Conservation (phyloP, 805 yeast species). For the Nakazawaea wyomingensis region DNA sequence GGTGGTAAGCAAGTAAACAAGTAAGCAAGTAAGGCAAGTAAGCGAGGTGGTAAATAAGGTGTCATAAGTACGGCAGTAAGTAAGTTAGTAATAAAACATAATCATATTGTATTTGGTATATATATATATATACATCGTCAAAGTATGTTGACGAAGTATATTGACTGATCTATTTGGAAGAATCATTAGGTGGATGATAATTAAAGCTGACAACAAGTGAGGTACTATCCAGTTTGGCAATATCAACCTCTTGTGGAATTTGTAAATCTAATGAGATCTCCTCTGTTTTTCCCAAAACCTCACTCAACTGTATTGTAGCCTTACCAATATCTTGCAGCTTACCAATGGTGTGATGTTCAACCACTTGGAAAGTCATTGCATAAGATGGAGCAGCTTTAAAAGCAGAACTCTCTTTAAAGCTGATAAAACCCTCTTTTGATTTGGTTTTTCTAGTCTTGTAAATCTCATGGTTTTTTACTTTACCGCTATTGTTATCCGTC, state of each 20-base stretch:
- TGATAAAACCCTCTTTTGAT: slow-evolving; percentile 37
- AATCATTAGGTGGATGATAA: no score
- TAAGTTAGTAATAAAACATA: no score
- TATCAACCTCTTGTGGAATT: slow-evolving; percentile 27
- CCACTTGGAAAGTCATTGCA: slow-evolving; percentile 52
- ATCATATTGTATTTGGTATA: no score
- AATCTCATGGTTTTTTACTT: slow-evolving; percentile 44
- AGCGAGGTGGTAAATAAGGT: no score
- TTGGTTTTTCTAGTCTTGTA: slow-evolving; percentile 61
- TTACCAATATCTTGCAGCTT: slow-evolving; percentile 61
- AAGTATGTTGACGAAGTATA: no score
- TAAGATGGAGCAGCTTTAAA: slow-evolving; percentile 66
- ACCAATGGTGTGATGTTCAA: slow-evolving; percentile 69
- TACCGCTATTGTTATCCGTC: no score
- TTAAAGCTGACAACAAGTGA: slow-evolving; percentile 30
- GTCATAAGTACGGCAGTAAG: slow-evolving; percentile 4
- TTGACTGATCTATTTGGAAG: no score
- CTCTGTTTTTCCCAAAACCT: slow-evolving; percentile 41
- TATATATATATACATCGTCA: no score
- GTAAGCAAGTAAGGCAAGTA: no score
- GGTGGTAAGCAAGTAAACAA: no score
- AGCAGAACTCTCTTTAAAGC: slow-evolving; percentile 59
- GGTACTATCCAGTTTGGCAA: neutral
- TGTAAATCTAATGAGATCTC: slow-evolving; percentile 34
- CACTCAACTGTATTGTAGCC: slow-evolving; percentile 46